These are phyloP conservation scores for Lepidium africanum DNA, from an alignment of 345 rosid species.

Conservation along the genomic window DNA sequence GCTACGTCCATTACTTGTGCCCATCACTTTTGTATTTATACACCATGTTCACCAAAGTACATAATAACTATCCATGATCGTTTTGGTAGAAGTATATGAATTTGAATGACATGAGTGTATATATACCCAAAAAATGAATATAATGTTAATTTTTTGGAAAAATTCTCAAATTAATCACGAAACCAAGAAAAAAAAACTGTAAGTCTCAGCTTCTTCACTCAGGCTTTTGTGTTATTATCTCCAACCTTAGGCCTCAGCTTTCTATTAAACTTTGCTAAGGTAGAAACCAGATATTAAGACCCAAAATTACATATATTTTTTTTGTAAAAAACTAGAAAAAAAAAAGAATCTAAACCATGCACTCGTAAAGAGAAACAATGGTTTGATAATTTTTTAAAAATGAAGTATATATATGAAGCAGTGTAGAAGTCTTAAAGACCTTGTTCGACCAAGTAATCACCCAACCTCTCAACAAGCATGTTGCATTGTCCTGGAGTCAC, in stretches of 20 bases:
- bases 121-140: background rate
- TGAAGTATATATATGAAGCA: background rate
- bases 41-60: background rate
- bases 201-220: background rate
- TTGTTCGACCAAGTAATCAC: constrained; percentile 75
- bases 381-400: background rate
- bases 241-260: constrained; percentile 7
- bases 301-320: background rate
- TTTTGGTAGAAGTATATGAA: background rate
- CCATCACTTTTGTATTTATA: no score
- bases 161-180: background rate
- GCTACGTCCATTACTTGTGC: no score
- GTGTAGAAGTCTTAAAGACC: constrained; percentile 34
- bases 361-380: constrained; percentile 7
- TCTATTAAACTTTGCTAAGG: background rate
- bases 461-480: constrained; percentile 86
- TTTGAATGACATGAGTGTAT: background rate
- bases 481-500: constrained; percentile 82
- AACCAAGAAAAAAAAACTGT: background rate
- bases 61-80: background rate
- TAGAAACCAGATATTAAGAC: background rate
- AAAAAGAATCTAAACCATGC: background rate
- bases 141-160: background rate
- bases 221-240: constrained; percentile 14
- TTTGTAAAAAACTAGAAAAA: background rate